Conservation (phyloP, 495 filamentous ascomycete species). For the Ascobolus immersus region DNA sequence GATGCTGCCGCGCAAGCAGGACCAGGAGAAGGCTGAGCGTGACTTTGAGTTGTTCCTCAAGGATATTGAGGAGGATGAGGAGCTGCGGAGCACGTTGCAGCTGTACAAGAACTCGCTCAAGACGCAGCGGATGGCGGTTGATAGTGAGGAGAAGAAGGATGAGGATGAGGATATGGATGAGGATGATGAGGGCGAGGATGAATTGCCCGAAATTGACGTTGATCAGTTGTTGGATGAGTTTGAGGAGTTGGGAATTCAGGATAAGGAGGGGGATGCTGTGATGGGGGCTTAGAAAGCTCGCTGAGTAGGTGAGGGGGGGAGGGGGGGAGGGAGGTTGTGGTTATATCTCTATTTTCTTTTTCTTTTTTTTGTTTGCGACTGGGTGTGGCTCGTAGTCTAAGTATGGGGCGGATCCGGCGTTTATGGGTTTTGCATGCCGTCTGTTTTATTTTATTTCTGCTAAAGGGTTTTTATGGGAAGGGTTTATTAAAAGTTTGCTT, state of each 20-base stretch:
- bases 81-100: conserved; percentile 56
- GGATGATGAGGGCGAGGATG: conserved; percentile 37
- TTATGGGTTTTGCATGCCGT: too few species aligned
- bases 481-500: too few species aligned
- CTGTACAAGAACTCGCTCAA: conserved; percentile 48
- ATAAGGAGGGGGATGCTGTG: too few species aligned
- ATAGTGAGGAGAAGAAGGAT: conserved; percentile 3
- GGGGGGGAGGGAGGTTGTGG: too few species aligned
- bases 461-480: too few species aligned
- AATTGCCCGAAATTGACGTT: conserved; percentile 50
- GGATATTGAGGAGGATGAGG: conserved; percentile 85
- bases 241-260: conserved; percentile 48
- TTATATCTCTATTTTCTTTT: too few species aligned
- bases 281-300: too few species aligned
- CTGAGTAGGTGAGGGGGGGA: too few species aligned
- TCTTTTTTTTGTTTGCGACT: too few species aligned
- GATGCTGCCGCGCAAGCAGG: conserved; percentile 48
- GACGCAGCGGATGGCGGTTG: conserved; percentile 16
- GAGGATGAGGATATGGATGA: conserved; percentile 34
- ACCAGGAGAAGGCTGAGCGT: conserved; percentile 57
- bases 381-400: too few species aligned
- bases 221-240: conserved; percentile 75
- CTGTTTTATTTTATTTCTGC: too few species aligned
- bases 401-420: too few species aligned
- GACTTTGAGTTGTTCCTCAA: conserved; percentile 95